Evolutionary conservation across 2,329 filamentous ascomycete genomes (phyloP).

Genomic region (Geosmithia putterillii): DNA sequence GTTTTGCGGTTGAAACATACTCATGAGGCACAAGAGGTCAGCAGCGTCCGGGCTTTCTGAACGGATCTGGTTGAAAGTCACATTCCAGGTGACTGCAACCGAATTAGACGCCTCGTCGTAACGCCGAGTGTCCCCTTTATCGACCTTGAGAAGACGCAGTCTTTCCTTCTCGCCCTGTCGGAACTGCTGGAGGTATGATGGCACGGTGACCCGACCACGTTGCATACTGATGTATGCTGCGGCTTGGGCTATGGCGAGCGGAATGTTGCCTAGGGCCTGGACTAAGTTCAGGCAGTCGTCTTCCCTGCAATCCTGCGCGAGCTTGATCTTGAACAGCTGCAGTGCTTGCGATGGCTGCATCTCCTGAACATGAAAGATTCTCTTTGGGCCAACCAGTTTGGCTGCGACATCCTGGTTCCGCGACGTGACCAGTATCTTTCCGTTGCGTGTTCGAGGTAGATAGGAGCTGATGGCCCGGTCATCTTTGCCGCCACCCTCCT

Average conservation of each 20-base stretch:
- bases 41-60: constrained; percentile 18
- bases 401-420: neutral
- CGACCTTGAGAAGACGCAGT: constrained; percentile 7
- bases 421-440: neutral
- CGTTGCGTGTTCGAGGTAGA: neutral
- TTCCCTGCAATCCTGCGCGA: neutral
- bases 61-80: constrained; percentile 20
- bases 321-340: neutral
- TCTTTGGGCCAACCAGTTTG: neutral
- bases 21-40: constrained; percentile 30
- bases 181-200: neutral
- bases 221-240: neutral
- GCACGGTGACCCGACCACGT: neutral
- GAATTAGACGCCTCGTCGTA: constrained; percentile 10
- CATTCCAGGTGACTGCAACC: constrained; percentile 13
- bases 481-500: neutral
- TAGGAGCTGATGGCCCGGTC: neutral
- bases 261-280: neutral
- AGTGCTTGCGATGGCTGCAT: neutral
- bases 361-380: neutral
- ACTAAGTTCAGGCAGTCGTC: neutral
- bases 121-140: constrained; percentile 5
- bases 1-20: constrained; percentile 29
- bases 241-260: neutral
- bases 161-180: neutral